These are phyloP conservation scores for Coemansia pectinata DNA, from an alignment of 192 early-diverging fungal genomes.

Conservation along the genomic window DNA sequence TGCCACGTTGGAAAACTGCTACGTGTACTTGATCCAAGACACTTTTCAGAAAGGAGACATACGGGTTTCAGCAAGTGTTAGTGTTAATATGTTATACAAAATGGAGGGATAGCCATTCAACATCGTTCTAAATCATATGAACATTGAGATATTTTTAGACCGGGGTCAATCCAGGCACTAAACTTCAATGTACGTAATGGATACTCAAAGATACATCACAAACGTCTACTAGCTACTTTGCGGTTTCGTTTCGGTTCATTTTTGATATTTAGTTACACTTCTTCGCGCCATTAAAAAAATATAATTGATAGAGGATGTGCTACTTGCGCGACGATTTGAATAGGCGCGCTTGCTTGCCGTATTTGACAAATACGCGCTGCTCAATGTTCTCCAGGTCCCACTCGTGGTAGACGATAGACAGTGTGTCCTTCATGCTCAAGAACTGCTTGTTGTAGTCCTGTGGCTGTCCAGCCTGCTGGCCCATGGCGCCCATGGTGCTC, in stretches of 20 bases:
- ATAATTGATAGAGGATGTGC: background rate
- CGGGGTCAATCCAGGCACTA: too few relatives aligned
- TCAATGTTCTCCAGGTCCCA: slow-evolving; percentile 83
- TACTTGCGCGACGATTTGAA: slow-evolving; percentile 43
- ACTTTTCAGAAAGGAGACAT: background rate
- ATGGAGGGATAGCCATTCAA: too few relatives aligned
- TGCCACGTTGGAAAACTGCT: background rate
- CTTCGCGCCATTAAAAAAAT: background rate
- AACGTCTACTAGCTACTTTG: too few relatives aligned
- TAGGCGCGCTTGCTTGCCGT: slow-evolving; percentile 58
- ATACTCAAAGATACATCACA: too few relatives aligned
- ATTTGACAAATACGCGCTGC: slow-evolving; percentile 75
- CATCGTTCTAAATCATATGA: too few relatives aligned
- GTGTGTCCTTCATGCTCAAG: slow-evolving; percentile 83
- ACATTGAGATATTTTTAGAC: too few relatives aligned
- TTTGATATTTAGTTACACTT: too few relatives aligned
- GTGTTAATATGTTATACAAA: too few relatives aligned
- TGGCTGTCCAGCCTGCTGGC: slow-evolving; percentile 74
- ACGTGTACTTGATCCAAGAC: too few relatives aligned
- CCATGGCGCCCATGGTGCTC: slow-evolving; percentile 78
- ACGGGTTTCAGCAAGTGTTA: too few relatives aligned
- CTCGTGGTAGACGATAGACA: slow-evolving; percentile 78
- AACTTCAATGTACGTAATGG: too few relatives aligned
- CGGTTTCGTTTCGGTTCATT: too few relatives aligned
- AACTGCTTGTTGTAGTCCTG: slow-evolving; percentile 85